Evolutionary conservation across 2,329 filamentous ascomycete species (phyloP), one percentile per base, ranked within the genome.

Genomic region (Phaeoacremonium minimum): DNA sequence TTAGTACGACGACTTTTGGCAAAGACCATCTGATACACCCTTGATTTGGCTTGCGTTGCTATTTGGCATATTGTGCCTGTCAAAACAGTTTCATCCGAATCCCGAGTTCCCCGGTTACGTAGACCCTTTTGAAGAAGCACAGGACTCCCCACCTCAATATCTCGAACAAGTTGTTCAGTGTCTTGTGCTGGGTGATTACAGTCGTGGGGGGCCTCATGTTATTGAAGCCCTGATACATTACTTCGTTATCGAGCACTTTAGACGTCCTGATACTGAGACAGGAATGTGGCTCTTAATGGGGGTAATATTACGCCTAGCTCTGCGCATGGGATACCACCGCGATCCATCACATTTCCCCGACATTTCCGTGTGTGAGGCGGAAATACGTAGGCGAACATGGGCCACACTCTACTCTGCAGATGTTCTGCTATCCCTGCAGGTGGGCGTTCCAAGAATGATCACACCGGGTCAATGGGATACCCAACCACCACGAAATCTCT

Each of bases 261-360:
- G 22, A 9, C 22, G 22, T 9, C 22, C 22, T 26, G 22, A 26
- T n/a, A n/a, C 22, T 9, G n/a, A 9, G 9, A n/a, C 22, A 9
- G 22, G 22, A n/a, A 26, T 9, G 2, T 26, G 22, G 22, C 22
- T 26, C 22, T 26, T 26, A n/a, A n/a, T n/a, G 22, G 22, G 22
- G 22, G n/a, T 26, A n/a, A 26, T 26, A 9, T 9, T 26, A 9
- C 22, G 22, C 22, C 29, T 40, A 3, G 37, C 37, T 8, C 18
- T 15, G 9, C 37, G 37, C 4, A 40, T 40, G 37, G 37, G 37
- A 12, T 40, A 36, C 19, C 37, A 40, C 14, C 37, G 37, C 9
- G 37, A 40, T 9, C 37, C 37, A 5, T 26, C 26, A 18, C 37
- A 40, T 17, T 40, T 40, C 16, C 22, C 28, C 13, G 26, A 15